Evolutionary conservation across 1,284 basidiomycete genomes (phyloP).

Genomic region (Pascua guehoae): DNA sequence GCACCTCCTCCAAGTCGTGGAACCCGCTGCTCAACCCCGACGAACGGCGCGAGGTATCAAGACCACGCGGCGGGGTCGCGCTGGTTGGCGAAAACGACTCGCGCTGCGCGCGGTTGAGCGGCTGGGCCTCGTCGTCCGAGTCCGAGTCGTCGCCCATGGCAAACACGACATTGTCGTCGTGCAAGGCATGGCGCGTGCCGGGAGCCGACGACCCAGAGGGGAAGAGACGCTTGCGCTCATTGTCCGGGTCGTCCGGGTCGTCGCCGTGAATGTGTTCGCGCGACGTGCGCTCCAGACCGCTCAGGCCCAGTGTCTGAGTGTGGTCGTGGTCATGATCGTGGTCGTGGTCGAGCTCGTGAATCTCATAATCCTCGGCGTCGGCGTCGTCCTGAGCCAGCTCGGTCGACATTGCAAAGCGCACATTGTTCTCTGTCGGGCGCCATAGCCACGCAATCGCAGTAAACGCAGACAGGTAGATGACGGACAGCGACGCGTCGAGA

Average conservation of each 20-base stretch:
- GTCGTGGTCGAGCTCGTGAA: constrained; percentile 61
- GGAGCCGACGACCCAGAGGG: too few species aligned
- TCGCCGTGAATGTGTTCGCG: constrained; percentile 6
- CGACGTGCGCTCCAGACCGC: constrained; percentile 1
- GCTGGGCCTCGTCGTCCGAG: constrained; percentile 19
- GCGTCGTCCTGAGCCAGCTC: constrained; percentile 68
- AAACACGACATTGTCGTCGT: constrained; percentile 78
- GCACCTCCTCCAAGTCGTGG: too few species aligned
- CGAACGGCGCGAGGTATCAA: too few species aligned
- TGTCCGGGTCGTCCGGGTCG: background rate
- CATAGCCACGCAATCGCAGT: constrained; percentile 81
- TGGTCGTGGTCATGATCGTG: too few species aligned
- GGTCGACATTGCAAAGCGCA: constrained; percentile 63
- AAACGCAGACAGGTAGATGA: constrained; percentile 80
- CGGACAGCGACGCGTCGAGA: constrained; percentile 88
- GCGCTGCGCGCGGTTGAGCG: background rate
- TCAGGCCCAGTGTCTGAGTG: constrained; percentile 3
- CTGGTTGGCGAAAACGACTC: too few species aligned
- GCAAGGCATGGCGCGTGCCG: constrained; percentile 5
- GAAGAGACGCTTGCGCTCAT: constrained; percentile 2
- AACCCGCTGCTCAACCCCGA: too few species aligned
- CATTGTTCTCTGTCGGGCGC: constrained; percentile 88
- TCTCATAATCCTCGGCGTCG: constrained; percentile 88
- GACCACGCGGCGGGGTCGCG: too few species aligned
- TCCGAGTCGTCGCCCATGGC: constrained; percentile 66